These are phyloP conservation scores for Cucurbita pepo DNA, from an alignment of 306 rosid species.

Conservation along the genomic window DNA sequence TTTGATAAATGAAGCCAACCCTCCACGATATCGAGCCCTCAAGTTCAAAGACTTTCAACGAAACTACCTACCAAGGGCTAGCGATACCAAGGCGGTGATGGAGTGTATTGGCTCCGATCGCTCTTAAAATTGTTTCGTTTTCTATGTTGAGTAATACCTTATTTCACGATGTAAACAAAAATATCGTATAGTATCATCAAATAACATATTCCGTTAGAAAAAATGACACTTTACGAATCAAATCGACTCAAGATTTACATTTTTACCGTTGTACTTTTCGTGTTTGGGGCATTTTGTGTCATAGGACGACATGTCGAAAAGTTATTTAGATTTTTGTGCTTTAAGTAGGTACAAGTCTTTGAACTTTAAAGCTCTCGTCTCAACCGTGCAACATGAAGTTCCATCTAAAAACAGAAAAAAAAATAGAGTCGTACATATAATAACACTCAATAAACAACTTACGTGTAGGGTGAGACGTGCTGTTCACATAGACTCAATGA, in stretches of 20 bases:
- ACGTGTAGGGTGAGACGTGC: too few relatives aligned
- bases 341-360: too few relatives aligned
- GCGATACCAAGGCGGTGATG: slow-evolving; percentile 19
- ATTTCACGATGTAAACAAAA: not conserved
- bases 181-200: not conserved
- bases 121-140: not conserved
- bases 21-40: slow-evolving; percentile 26
- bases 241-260: not conserved
- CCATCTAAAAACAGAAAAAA: too few relatives aligned
- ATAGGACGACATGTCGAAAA: not conserved
- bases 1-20: slow-evolving; percentile 14
- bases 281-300: not conserved
- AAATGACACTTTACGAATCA: not conserved
- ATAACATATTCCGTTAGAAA: not conserved
- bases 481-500: too few relatives aligned
- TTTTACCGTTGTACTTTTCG: not conserved
- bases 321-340: too few relatives aligned
- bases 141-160: not conserved
- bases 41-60: slow-evolving; percentile 24
- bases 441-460: too few relatives aligned
- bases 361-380: too few relatives aligned
- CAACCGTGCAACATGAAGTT: too few relatives aligned
- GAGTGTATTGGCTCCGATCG: not conserved
- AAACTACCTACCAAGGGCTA: slow-evolving; percentile 13
- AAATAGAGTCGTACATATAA: too few relatives aligned